Evolutionary conservation across 2,329 filamentous ascomycete genomes (phyloP), one percentile per base, ranked within the genome.

Genomic region (Diaporthe sp.): DNA sequence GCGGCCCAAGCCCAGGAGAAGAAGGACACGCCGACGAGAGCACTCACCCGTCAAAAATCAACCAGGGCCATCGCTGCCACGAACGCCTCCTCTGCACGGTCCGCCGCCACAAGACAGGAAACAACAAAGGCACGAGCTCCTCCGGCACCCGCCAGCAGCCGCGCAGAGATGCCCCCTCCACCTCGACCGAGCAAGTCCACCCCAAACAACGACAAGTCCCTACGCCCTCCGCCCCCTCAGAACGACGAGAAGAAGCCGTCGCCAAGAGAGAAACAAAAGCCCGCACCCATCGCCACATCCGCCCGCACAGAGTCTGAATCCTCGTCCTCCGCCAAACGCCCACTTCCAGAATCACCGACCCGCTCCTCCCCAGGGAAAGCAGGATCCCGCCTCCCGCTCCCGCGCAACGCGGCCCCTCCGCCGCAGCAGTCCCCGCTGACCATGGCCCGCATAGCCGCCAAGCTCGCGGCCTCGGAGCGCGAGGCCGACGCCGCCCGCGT

Each of bases 401-500:
- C 84, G 58, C 80, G 83, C 75, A 79, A 81, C 73, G 72, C 81
- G 32, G 79, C 79, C 25, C 84, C 84, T 5, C 79, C 81, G 1
- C 82, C 85, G 7, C 86, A 88, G 65, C 89, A 91, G 76, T 90
- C 87, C 37, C 90, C 90, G 0, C 81, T 92, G 4, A 91, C 88
- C 27, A 91, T 92, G 87, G 88, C 89, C 12, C 87, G 84, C 44
- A 92, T 92, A 75, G 88, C 89, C 0, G 90, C 90, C 37, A 92
- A 92, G 81, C 84, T 92, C 0, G 91, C 90, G 0, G 91, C 91
- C 2, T 90, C 90, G 0, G 91, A 92, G 76, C 86, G 89, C 25
- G 90, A 92, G 70, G 91, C 91, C 5, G 90, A 92, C 76, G 91
- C 91, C 1, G 90, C 90, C 1, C 86, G 91, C 32, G 90, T 92